phyloP scores from a whole-genome alignment of 192 early-diverging fungal species.

The Paraglomus occultum region DNA sequence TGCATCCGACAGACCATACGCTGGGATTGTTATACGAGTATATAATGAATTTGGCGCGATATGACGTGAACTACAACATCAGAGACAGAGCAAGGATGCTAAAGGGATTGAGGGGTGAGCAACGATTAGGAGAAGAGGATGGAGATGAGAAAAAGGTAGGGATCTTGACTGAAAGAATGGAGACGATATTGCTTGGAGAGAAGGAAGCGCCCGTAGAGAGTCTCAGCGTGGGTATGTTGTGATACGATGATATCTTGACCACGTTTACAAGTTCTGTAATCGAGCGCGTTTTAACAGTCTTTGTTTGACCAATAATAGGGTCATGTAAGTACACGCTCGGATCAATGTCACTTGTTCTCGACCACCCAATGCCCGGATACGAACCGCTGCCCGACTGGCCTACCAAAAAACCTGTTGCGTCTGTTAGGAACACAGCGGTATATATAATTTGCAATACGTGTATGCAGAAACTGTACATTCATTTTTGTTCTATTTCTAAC shows the following conservation, averaged over 20 bases:
- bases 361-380: slow-evolving; percentile 64
- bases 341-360: slow-evolving; percentile 63
- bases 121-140: slow-evolving; percentile 22
- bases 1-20: slow-evolving; percentile 44
- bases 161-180: slow-evolving; percentile 50
- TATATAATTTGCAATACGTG: slow-evolving; percentile 31
- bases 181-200: slow-evolving; percentile 58
- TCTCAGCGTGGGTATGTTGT: slow-evolving; percentile 43
- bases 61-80: slow-evolving; percentile 85
- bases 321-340: slow-evolving; percentile 59
- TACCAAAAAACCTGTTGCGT: slow-evolving; percentile 48
- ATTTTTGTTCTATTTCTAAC: slow-evolving; percentile 30
- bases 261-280: background rate
- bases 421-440: slow-evolving; percentile 52
- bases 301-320: slow-evolving; percentile 26
- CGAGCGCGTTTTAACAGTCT: background rate
- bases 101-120: slow-evolving; percentile 49
- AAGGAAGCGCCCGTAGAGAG: slow-evolving; percentile 52
- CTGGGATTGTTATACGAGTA: slow-evolving; percentile 62
- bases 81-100: slow-evolving; percentile 85
- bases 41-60: slow-evolving; percentile 84
- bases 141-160: slow-evolving; percentile 23
- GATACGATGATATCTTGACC: background rate
- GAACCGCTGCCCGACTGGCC: slow-evolving; percentile 82
- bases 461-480: slow-evolving; percentile 2